Conservation (phyloP, 257 asterid species). For the Nicotiana paniculata region DNA sequence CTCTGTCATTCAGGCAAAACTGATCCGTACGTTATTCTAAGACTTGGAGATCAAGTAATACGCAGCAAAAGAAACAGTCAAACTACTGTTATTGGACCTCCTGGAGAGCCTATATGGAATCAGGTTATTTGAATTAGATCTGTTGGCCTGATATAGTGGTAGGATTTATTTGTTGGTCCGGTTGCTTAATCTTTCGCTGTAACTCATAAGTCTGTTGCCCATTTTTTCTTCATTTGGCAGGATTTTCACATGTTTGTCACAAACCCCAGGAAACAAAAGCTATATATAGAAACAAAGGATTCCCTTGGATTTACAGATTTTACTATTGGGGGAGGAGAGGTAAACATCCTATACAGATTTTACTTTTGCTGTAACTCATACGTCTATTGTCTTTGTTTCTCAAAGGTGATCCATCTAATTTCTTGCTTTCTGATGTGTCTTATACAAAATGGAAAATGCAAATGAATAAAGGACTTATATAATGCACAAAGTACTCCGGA, state of each 20-base stretch:
- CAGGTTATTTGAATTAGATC: slow-evolving; percentile 45
- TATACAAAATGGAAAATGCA: not conserved
- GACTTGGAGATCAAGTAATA: slow-evolving; percentile 86
- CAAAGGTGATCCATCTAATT: not conserved
- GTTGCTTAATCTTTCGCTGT: not conserved
- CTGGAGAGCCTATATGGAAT: slow-evolving; percentile 98
- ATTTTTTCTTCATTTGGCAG: slow-evolving; percentile 32
- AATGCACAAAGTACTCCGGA: not conserved
- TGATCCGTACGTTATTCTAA: slow-evolving; percentile 80
- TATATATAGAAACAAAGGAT: slow-evolving; percentile 77
- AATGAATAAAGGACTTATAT: not conserved
- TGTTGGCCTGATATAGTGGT: not conserved
- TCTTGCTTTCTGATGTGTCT: not conserved
- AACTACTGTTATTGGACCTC: slow-evolving; percentile 94
- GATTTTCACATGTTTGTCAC: slow-evolving; percentile 91
- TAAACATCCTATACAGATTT: slow-evolving; percentile 17
- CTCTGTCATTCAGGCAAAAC: slow-evolving; percentile 70
- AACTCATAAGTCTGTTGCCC: slow-evolving; percentile 13
- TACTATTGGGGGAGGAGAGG: slow-evolving; percentile 85
- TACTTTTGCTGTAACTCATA: too few species aligned
- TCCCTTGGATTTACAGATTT: slow-evolving; percentile 78
- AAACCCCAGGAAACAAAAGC: slow-evolving; percentile 66
- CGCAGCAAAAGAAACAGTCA: slow-evolving; percentile 93
- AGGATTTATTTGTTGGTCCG: not conserved
- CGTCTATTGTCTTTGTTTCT: not conserved